Percentiles rank a stretch among this genome's conserved stretches.
These are phyloP conservation scores for Rhizopogon vesiculosus DNA, from an alignment of 768 basidiomycete species.

Conservation along the genomic window DNA sequence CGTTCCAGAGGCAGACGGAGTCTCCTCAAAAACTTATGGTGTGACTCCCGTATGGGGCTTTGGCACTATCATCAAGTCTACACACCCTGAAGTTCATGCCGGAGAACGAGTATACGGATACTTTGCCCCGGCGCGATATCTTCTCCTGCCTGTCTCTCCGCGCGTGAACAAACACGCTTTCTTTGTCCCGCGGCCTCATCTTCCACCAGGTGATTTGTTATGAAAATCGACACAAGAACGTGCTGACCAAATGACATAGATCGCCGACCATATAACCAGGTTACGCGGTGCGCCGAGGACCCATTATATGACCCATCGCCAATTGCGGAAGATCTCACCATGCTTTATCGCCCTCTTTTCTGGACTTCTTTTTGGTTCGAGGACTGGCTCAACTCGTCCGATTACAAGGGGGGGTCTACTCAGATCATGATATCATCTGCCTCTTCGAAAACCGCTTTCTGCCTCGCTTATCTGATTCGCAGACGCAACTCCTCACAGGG, in stretches of 20 bases:
- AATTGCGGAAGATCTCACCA: slow-evolving; percentile 53
- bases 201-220: slow-evolving; percentile 45
- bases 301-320: slow-evolving; percentile 47
- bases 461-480: slow-evolving; percentile 54
- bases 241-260: slow-evolving; percentile 31
- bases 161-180: slow-evolving; percentile 52
- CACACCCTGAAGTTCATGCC: slow-evolving; percentile 38
- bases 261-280: slow-evolving; percentile 64
- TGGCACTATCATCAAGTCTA: slow-evolving; percentile 49
- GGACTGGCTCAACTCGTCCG: slow-evolving; percentile 54
- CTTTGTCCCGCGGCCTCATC: slow-evolving; percentile 54
- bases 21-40: slow-evolving; percentile 50
- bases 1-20: slow-evolving; percentile 34
- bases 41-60: slow-evolving; percentile 74
- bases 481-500: slow-evolving; percentile 31
- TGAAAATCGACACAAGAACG: neutral
- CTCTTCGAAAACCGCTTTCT: slow-evolving; percentile 70
- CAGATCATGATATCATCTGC: slow-evolving; percentile 61
- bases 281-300: slow-evolving; percentile 55
- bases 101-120: slow-evolving; percentile 64
- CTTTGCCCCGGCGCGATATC: slow-evolving; percentile 54
- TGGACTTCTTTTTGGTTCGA: slow-evolving; percentile 78
- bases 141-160: slow-evolving; percentile 48
- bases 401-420: slow-evolving; percentile 44
- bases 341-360: slow-evolving; percentile 70